Evolutionary conservation across 441 rosid species (phyloP).

Genomic region (Gossypium davidsonii): DNA sequence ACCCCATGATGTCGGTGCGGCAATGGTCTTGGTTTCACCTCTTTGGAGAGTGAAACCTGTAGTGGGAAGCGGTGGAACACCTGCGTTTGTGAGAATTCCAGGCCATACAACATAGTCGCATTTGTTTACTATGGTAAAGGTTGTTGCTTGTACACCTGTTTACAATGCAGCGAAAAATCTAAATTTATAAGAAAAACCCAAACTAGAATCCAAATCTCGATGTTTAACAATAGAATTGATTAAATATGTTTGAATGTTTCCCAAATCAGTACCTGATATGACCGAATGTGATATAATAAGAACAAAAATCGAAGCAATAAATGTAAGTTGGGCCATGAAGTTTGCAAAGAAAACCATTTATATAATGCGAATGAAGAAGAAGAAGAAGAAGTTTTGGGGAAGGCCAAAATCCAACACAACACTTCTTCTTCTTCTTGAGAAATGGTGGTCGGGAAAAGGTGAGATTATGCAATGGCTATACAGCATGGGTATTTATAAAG

Average conservation of each 20-base stretch:
- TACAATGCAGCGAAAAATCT: not conserved
- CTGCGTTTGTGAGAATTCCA: constrained; percentile 69
- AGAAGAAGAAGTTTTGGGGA: constrained; percentile 7
- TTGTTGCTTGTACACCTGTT: constrained; percentile 34
- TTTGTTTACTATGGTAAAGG: constrained; percentile 56
- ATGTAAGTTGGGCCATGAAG: constrained; percentile 33
- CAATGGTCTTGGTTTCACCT: constrained; percentile 44
- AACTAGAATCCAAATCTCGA: not conserved
- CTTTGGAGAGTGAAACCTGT: constrained; percentile 68
- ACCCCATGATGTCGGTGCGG: constrained; percentile 76
- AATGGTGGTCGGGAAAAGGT: constrained; percentile 11
- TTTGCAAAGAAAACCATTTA: not conserved
- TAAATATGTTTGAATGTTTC: not conserved
- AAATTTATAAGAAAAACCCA: not conserved
- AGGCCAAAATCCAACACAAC: not conserved
- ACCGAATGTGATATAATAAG: constrained; percentile 24
- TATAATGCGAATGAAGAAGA: constrained; percentile 19
- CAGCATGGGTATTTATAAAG: constrained; percentile 17
- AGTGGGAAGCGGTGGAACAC: constrained; percentile 48
- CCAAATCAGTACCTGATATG: constrained; percentile 29
- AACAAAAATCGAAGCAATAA: constrained; percentile 19
- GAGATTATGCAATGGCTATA: not conserved
- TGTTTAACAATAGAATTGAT: not conserved
- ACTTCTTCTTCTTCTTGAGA: constrained; percentile 20
- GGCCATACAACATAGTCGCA: constrained; percentile 84